Percentiles rank a stretch among this genome's conserved stretches.
phyloP scores from a whole-genome alignment of 75 land plant species.

The Selaginella tamariscina region DNA sequence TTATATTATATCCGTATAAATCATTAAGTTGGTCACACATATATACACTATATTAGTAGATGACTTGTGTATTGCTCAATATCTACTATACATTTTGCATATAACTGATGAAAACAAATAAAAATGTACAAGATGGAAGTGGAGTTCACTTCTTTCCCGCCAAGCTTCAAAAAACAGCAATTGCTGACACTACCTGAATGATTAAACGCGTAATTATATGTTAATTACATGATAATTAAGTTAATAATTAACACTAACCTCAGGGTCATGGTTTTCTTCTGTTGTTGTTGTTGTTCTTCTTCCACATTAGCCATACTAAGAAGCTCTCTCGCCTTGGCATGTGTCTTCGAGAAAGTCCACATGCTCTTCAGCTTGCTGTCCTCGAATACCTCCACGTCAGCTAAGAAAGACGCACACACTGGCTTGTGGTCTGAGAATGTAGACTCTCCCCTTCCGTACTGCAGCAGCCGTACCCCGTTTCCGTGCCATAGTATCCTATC shows the following conservation, averaged over 20 bases:
- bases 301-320: neutral
- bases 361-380: neutral
- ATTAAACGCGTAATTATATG: neutral
- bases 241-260: neutral
- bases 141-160: too few species aligned
- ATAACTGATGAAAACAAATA: too few species aligned
- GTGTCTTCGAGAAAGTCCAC: neutral
- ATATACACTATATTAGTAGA: too few species aligned
- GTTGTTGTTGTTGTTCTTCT: neutral
- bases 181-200: neutral
- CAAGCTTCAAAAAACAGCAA: neutral
- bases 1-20: too few species aligned
- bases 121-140: too few species aligned
- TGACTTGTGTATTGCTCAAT: too few species aligned
- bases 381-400: slow-evolving; percentile 1
- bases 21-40: too few species aligned
- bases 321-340: neutral
- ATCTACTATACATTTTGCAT: too few species aligned
- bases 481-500: slow-evolving; percentile 3
- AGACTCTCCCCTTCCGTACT: neutral
- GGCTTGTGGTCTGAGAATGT: slow-evolving; percentile 3
- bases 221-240: neutral
- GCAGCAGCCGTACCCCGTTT: neutral
- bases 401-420: neutral
- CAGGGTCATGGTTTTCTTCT: neutral